Evolutionary conservation across 1,284 basidiomycete genomes (phyloP).

Genomic region (Apiotrichum montevideense): DNA sequence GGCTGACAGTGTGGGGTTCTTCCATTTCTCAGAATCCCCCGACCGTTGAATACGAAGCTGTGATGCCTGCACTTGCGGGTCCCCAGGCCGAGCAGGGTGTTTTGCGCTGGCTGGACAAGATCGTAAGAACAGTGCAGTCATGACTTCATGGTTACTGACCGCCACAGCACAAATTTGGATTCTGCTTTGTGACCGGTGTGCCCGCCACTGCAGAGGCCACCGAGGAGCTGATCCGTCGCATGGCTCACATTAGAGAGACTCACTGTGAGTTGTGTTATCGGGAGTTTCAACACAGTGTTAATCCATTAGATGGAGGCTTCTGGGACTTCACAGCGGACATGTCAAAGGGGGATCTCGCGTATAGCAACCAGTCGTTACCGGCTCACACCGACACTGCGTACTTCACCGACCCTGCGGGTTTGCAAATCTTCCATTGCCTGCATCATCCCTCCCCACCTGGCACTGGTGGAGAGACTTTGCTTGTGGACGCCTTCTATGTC

Average conservation of each 20-base stretch:
- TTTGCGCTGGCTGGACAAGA: slow-evolving; percentile 71
- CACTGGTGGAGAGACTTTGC: slow-evolving; percentile 74
- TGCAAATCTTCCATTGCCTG: slow-evolving; percentile 92
- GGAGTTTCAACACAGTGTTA: background rate
- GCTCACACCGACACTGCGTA: slow-evolving; percentile 97
- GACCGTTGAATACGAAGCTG: slow-evolving; percentile 65
- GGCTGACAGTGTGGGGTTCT: slow-evolving; percentile 73
- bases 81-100: slow-evolving; percentile 56
- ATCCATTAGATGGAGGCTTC: slow-evolving; percentile 69
- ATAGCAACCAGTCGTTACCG: slow-evolving; percentile 77
- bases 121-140: slow-evolving; percentile 54
- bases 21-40: slow-evolving; percentile 72
- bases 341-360: slow-evolving; percentile 79
- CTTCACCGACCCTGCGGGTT: slow-evolving; percentile 83
- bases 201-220: slow-evolving; percentile 78
- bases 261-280: slow-evolving; percentile 57
- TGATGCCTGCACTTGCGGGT: slow-evolving; percentile 52
- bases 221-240: slow-evolving; percentile 66
- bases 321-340: slow-evolving; percentile 96
- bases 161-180: slow-evolving; percentile 71
- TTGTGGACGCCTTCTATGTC: slow-evolving; percentile 92
- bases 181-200: slow-evolving; percentile 78
- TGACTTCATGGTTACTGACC: background rate
- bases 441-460: slow-evolving; percentile 66
- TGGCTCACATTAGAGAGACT: slow-evolving; percentile 86